These are phyloP conservation scores for Nicotiana paniculata DNA, from an alignment of 257 asterid genomes.

Conservation along the genomic window DNA sequence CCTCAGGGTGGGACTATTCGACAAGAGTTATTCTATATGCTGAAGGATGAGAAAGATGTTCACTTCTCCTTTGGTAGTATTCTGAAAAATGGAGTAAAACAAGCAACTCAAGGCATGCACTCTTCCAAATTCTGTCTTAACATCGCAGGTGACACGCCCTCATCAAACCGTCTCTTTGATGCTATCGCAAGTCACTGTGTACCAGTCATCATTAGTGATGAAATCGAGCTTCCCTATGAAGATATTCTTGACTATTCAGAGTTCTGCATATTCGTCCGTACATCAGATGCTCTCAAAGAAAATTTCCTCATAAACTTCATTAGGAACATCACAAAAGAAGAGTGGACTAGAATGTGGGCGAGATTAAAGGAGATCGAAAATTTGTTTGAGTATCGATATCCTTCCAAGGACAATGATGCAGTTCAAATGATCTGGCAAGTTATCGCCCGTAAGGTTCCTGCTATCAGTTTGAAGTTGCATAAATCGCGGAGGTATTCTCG, in stretches of 20 bases:
- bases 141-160: conserved; percentile 82
- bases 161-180: conserved; percentile 80
- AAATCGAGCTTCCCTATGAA: conserved; percentile 73
- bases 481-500: conserved; percentile 25
- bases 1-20: conserved; percentile 64
- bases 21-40: conserved; percentile 53
- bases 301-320: conserved; percentile 41
- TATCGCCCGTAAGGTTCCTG: conserved; percentile 49
- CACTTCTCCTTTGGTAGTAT: conserved; percentile 67
- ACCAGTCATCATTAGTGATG: conserved; percentile 69
- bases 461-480: conserved; percentile 33
- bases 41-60: conserved; percentile 63
- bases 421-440: conserved; percentile 84
- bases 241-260: conserved; percentile 63
- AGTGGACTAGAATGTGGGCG: conserved; percentile 66
- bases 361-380: conserved; percentile 49
- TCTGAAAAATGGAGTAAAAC: conserved; percentile 45
- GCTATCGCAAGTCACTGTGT: conserved; percentile 80
- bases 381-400: conserved; percentile 46
- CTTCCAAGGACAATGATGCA: conserved; percentile 54
- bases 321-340: conserved; percentile 39
- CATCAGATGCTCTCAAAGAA: conserved; percentile 48
- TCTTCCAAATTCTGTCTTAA: conserved; percentile 74
- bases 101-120: conserved; percentile 60
- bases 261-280: conserved; percentile 49